Base-by-base conservation (phyloP, 768 basidiomycete species). In the Boletus vermiculosoides region DNA sequence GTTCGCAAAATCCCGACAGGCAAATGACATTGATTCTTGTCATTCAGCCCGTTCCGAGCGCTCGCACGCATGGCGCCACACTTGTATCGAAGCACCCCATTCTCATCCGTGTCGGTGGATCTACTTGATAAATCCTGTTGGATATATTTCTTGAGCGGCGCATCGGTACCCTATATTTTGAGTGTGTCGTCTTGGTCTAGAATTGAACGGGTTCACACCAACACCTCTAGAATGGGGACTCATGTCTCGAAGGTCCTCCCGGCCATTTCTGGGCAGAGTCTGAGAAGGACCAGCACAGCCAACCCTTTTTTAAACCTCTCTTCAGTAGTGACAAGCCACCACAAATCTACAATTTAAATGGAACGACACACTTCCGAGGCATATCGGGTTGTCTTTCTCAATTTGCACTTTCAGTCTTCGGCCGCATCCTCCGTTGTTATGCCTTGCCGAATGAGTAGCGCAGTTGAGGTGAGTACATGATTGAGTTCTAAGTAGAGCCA, bases 141-240 rank as follows among this genome's bases (percentile, higher is more conserved):
- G 39, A 40, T 40, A 20, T 20, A 40, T 40, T 18, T 31, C 36
- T 39, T 16, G 34, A 31, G 18, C 16, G 45, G 22, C 34, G 5
- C 30, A 15, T 28, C 45, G 12, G 56, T 4, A 30, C 57, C 50
- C 57, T 63, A n/a, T 40, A 52, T 59, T 55, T 50, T 36, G 25
- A n/a, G 50, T 45, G 55, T 51, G 46, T 40, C 5, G 10, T 50
- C 16, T 45, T 8, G 30, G 48, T 30, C 45, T 34, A 47, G 36
- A 57, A 33, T 42, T 28, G 10, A 31, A 10, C 55, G 25, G 34
- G n/a, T 9, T 45, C 42, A 4, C 39, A 20, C 23, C 18, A n/a
- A 40, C 47, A 22, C n/a, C 18, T 8, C 47, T 13, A 20, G 51
- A 36, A 28, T 16, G 22, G 10, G n/a, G 28, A 15, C n/a, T n/a